These are phyloP conservation scores for Bruguiera hainesii DNA, from an alignment of 441 rosid species.

Conservation along the genomic window DNA sequence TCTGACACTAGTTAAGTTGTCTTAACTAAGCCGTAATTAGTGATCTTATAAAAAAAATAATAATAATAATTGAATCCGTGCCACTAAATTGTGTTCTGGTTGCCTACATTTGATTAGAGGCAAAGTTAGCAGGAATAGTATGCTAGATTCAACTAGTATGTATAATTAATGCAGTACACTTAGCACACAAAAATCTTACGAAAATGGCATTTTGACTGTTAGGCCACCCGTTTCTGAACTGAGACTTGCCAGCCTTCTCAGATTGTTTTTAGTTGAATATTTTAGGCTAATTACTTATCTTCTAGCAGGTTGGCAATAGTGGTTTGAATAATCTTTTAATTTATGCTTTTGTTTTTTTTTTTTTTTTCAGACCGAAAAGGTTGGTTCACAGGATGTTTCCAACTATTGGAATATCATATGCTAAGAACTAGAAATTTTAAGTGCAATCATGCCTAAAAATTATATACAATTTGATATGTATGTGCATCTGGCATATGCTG, in stretches of 20 bases:
- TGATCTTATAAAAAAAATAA: no score
- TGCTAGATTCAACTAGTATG: no score
- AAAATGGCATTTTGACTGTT: background rate
- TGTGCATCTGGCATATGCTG: no score
- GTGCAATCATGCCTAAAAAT: slow-evolving; percentile 3
- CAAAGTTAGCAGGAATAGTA: no score
- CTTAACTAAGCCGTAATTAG: no score
- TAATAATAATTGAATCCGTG: no score
- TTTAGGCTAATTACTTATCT: no score
- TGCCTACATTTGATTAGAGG: no score
- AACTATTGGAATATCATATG: slow-evolving; percentile 11
- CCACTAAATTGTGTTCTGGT: no score
- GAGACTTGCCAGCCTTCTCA: slow-evolving; percentile 10
- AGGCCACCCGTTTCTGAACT: background rate
- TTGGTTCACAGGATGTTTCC: slow-evolving; percentile 13
- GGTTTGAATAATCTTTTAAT: background rate
- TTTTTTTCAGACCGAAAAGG: background rate
- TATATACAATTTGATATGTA: background rate
- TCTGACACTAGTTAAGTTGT: no score
- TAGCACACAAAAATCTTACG: background rate
- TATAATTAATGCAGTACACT: background rate
- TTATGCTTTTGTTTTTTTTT: no score
- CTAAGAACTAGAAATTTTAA: background rate
- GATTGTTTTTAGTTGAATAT: no score
- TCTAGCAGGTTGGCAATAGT: background rate